Base-by-base conservation (phyloP, 2,329 filamentous ascomycete species). In the Cladosporium sp. region DNA sequence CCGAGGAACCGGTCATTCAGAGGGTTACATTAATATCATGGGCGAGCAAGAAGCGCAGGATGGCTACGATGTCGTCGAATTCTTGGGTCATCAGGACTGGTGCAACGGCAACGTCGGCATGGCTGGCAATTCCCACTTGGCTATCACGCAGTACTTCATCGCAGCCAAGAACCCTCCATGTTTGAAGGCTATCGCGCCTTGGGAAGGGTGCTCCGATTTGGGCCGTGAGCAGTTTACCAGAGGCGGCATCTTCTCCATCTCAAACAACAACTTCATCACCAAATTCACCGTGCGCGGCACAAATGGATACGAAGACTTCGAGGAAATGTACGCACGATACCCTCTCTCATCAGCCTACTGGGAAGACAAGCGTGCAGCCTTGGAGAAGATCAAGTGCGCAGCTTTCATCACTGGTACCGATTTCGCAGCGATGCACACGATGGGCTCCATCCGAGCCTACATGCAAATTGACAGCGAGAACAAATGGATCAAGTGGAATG, bases 181-280 rank as follows among this genome's bases (percentile, higher is more conserved):
- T 11, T 73, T 83, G 8, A 75, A 75, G 18, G 77, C 77, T 0
- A 81, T 84, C 44, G 81, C 80, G 0, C 83, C 75, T 44, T 81
- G 81, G 81, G 82, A 85, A 69, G 82, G 80, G 11, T 78, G 74
- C 49, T 77, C 77, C 0, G 83, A 84, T 67, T 68, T 83, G 4
- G 84, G 81, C 67, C 32, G 61, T 18, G 61, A 64, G 41, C 61
- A 64, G 21, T 64, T 64, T 18, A 41, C 32, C 41, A 24, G 51
- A 10, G 61, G 61, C 24, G 61, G 61, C n/a, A 44, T 41, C 34
- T 64, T 44, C 52, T 30, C 26, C 24, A 44, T 41, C n/a, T 58
- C 59, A 10, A 67, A 66, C 21, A 64, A 69, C 47, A 57, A 68
- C 36, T 47, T 69, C 30, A 69, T 68, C 49, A 60, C 65, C 24